Percentiles rank a stretch among this genome's conserved stretches.
Conservation (phyloP, 2,329 filamentous ascomycete genomes). For the Colletotrichum tanaceti region DNA sequence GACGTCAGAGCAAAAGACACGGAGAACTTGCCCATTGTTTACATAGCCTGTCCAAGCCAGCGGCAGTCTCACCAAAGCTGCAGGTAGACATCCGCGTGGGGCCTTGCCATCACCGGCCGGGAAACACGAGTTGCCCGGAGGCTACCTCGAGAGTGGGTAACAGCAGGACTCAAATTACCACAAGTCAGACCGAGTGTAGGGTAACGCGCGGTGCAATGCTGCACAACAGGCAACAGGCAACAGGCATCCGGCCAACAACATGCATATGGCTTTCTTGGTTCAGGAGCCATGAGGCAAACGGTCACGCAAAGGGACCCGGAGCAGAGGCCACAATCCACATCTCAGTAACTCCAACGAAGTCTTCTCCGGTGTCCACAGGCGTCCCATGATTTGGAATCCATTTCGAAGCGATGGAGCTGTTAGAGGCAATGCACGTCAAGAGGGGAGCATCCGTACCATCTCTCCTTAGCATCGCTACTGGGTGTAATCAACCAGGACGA, state of each 20-base stretch:
- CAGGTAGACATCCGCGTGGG: conserved; percentile 12
- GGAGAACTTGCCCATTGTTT: background rate
- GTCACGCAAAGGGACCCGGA: conserved; percentile 10
- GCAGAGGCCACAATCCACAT: conserved; percentile 16
- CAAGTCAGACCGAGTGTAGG: background rate
- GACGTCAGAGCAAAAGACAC: conserved; percentile 24
- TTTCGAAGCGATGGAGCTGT: conserved; percentile 12
- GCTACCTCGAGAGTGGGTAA: conserved; percentile 11
- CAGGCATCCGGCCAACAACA: conserved; percentile 2
- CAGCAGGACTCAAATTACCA: conserved; percentile 11
- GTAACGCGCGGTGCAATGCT: background rate
- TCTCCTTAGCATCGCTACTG: conserved; percentile 14
- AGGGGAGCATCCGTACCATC: conserved; percentile 23
- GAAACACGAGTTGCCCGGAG: conserved; percentile 21
- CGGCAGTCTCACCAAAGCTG: conserved; percentile 25
- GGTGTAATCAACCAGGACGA: conserved; percentile 8
- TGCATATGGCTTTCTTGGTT: background rate
- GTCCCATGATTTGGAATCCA: background rate
- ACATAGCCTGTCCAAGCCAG: conserved; percentile 4
- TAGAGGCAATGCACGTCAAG: conserved; percentile 37
- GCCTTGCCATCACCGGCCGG: conserved; percentile 4
- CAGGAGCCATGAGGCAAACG: background rate
- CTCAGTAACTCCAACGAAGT: conserved; percentile 5
- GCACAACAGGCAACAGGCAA: background rate
- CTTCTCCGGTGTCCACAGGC: background rate